These are phyloP conservation scores for Cephalotrichum gorgonifer DNA, from an alignment of 2,329 filamentous ascomycete species.

Conservation along the genomic window DNA sequence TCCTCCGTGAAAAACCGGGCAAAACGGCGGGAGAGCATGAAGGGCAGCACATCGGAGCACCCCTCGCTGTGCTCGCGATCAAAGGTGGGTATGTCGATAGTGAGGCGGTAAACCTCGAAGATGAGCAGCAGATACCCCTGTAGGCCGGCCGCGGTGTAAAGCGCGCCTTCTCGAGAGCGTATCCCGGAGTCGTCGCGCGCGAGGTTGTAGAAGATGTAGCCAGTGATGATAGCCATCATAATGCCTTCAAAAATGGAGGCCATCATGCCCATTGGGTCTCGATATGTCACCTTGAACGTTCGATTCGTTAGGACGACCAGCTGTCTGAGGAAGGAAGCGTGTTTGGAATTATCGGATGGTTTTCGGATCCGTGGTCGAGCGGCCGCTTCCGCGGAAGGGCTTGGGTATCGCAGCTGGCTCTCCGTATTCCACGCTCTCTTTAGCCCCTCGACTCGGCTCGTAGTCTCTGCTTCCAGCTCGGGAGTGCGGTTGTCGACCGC, in stretches of 20 bases:
- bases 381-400: neutral
- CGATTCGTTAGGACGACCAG: slow-evolving; percentile 55
- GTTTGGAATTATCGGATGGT: slow-evolving; percentile 16
- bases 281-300: slow-evolving; percentile 60
- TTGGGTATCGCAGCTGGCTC: slow-evolving; percentile 16
- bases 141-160: slow-evolving; percentile 61
- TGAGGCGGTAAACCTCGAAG: slow-evolving; percentile 67
- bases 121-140: slow-evolving; percentile 69
- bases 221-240: slow-evolving; percentile 59
- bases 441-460: slow-evolving; percentile 48
- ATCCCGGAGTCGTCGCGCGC: slow-evolving; percentile 60
- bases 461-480: slow-evolving; percentile 52
- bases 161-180: slow-evolving; percentile 59
- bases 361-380: slow-evolving; percentile 4
- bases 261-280: slow-evolving; percentile 68
- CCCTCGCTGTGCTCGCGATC: slow-evolving; percentile 67
- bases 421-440: slow-evolving; percentile 47
- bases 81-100: slow-evolving; percentile 64
- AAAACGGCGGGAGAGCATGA: slow-evolving; percentile 58
- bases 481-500: slow-evolving; percentile 62
- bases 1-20: slow-evolving; percentile 63
- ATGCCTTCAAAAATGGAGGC: slow-evolving; percentile 61
- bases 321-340: slow-evolving; percentile 52
- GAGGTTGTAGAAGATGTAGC: slow-evolving; percentile 62
- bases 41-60: slow-evolving; percentile 59